These are phyloP conservation scores for Musa itinerans DNA, from an alignment of 176 grass and related monocot species.

Conservation along the genomic window DNA sequence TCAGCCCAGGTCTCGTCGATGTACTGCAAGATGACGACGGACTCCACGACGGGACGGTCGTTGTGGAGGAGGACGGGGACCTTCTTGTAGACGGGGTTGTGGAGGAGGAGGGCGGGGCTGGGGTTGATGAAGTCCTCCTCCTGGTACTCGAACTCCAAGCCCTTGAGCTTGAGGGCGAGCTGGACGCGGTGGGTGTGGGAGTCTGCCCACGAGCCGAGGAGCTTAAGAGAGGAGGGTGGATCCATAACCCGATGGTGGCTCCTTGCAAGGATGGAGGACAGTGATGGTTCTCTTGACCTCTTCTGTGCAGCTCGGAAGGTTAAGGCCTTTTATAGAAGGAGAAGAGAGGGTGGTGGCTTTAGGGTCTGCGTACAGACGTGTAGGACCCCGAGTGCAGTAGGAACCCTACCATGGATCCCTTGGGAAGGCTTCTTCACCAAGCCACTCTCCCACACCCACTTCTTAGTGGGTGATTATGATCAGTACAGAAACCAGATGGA, in stretches of 20 bases:
- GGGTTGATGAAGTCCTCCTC: not conserved
- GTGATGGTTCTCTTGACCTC: no score
- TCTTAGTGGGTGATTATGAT: no score
- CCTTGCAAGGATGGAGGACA: no score
- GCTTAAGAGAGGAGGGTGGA: not conserved
- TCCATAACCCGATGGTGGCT: not conserved
- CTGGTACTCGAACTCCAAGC: conserved; percentile 3
- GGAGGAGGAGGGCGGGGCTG: not conserved
- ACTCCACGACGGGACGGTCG: not conserved
- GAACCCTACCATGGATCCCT: not conserved
- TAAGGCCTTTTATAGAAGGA: not conserved
- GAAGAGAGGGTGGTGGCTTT: not conserved
- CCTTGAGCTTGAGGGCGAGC: conserved; percentile 6
- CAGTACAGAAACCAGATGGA: no score
- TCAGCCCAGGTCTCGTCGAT: not conserved
- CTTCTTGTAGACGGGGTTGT: conserved; percentile 7
- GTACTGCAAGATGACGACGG: not conserved
- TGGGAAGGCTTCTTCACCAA: not conserved
- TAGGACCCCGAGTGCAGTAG: not conserved
- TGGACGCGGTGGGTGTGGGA: conserved; percentile 10
- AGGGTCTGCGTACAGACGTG: not conserved
- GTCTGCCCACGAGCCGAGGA: conserved; percentile 1
- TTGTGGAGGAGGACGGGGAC: not conserved
- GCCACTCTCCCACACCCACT: not conserved
- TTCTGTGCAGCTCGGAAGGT: no score